Evolutionary conservation across 768 basidiomycete genomes (phyloP).

Genomic region (Leucocoprinus leucothites): DNA sequence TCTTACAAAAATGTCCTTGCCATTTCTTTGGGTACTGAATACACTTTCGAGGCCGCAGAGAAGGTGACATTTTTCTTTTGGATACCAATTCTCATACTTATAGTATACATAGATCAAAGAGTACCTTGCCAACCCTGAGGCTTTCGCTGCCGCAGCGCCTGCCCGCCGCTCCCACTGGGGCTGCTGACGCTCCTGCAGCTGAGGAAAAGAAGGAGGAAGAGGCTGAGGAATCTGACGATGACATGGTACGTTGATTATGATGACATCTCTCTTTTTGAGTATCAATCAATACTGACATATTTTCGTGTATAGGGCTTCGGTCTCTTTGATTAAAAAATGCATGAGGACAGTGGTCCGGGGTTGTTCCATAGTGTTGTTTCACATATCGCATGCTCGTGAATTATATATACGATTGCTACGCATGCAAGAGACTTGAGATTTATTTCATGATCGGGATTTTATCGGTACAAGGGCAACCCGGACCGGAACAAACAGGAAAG

Average conservation of each 20-base stretch:
- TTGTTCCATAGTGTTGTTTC: slow-evolving; percentile 12
- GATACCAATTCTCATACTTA: neutral
- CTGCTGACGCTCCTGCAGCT: slow-evolving; percentile 54
- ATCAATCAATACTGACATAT: slow-evolving; percentile 10
- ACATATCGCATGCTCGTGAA: no score
- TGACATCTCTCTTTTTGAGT: neutral
- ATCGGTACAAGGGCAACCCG: no score
- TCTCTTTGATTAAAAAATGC: slow-evolving; percentile 73
- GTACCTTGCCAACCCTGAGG: slow-evolving; percentile 96
- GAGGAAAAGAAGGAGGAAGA: slow-evolving; percentile 82
- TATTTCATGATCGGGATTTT: no score
- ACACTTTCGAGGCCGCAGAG: slow-evolving; percentile 90
- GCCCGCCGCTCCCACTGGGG: slow-evolving; percentile 56
- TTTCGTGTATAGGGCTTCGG: slow-evolving; percentile 72
- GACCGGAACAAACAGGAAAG: slow-evolving; percentile 6
- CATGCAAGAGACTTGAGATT: no score
- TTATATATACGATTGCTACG: neutral
- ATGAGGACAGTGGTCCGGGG: slow-evolving; percentile 18
- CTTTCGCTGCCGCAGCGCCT: slow-evolving; percentile 83
- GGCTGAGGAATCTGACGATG: slow-evolving; percentile 84
- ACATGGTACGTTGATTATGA: slow-evolving; percentile 61
- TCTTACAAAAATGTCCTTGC: slow-evolving; percentile 98
- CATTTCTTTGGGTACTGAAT: slow-evolving; percentile 85
- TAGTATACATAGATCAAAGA: slow-evolving; percentile 71
- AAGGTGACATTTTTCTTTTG: slow-evolving; percentile 54